phyloP scores from a whole-genome alignment of 805 yeast species.

The Nakazawaea molendinolei region DNA sequence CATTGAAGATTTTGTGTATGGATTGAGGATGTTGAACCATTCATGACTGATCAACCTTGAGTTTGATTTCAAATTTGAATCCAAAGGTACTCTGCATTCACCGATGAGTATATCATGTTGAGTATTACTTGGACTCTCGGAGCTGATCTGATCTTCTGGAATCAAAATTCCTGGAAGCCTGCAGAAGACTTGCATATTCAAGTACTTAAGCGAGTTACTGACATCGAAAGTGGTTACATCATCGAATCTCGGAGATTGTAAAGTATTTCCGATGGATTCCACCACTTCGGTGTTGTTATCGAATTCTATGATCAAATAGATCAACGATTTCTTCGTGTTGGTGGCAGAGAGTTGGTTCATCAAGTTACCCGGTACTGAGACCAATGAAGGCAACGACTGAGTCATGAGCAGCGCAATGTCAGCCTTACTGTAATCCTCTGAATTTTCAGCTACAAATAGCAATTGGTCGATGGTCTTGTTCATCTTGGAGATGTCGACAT shows the following conservation, averaged over 20 bases:
- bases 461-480: slow-evolving; percentile 26
- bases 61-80: slow-evolving; percentile 29
- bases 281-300: slow-evolving; percentile 90
- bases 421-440: slow-evolving; percentile 12
- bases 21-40: slow-evolving; percentile 31
- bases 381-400: slow-evolving; percentile 39
- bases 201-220: slow-evolving; percentile 48
- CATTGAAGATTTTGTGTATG: slow-evolving; percentile 24
- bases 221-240: slow-evolving; percentile 91
- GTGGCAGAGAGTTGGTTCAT: slow-evolving; percentile 47
- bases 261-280: slow-evolving; percentile 80
- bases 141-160: slow-evolving; percentile 30
- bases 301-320: slow-evolving; percentile 85
- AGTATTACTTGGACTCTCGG: slow-evolving; percentile 17
- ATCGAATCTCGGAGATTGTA: slow-evolving; percentile 75
- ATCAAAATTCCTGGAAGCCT: slow-evolving; percentile 63
- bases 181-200: slow-evolving; percentile 74
- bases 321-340: slow-evolving; percentile 56
- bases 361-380: slow-evolving; percentile 34
- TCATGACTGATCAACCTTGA: slow-evolving; percentile 65
- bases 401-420: slow-evolving; percentile 16
- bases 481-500: slow-evolving; percentile 26
- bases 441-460: slow-evolving; percentile 11
- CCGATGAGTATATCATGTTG: slow-evolving; percentile 72
- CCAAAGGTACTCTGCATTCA: slow-evolving; percentile 53